Evolutionary conservation across 495 filamentous ascomycete genomes (phyloP).

Genomic region (Jackrogersella multiformis): DNA sequence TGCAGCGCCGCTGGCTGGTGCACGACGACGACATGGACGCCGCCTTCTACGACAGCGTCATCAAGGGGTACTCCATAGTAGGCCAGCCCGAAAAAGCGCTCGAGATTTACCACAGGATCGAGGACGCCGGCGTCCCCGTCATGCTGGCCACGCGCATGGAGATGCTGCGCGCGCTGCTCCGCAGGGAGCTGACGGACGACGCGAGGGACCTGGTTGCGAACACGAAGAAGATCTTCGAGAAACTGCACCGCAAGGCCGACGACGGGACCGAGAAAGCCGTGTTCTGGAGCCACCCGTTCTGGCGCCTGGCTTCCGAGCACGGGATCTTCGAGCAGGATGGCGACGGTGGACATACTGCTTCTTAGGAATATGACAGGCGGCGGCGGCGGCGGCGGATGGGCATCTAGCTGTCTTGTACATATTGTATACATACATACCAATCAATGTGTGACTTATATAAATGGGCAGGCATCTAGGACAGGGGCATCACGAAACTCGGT

Average conservation of each 20-base stretch:
- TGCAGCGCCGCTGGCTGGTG: slow-evolving; percentile 54
- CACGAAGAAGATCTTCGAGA: slow-evolving; percentile 47
- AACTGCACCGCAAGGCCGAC: slow-evolving; percentile 30
- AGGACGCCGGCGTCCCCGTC: slow-evolving; percentile 50
- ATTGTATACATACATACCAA: neutral
- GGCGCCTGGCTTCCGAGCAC: slow-evolving; percentile 49
- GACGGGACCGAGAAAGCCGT: slow-evolving; percentile 20
- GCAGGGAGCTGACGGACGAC: slow-evolving; percentile 48
- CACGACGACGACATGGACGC: slow-evolving; percentile 58
- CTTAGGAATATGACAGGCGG: neutral
- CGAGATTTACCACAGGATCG: slow-evolving; percentile 57
- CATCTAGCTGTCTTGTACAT: neutral
- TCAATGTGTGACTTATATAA: neutral
- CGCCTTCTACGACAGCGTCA: slow-evolving; percentile 73
- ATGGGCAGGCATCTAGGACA: neutral
- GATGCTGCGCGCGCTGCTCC: slow-evolving; percentile 58
- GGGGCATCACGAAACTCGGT: neutral
- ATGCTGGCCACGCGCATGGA: slow-evolving; percentile 56
- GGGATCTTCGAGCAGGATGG: slow-evolving; percentile 43
- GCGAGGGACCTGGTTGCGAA: slow-evolving; percentile 50
- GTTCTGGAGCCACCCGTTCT: slow-evolving; percentile 56
- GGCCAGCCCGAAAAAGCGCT: slow-evolving; percentile 63
- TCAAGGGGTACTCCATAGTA: slow-evolving; percentile 66
- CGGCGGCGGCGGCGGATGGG: neutral
- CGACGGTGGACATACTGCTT: neutral